Conservation (phyloP, 164 flowering plant species). For the Protea cynaroides region DNA sequence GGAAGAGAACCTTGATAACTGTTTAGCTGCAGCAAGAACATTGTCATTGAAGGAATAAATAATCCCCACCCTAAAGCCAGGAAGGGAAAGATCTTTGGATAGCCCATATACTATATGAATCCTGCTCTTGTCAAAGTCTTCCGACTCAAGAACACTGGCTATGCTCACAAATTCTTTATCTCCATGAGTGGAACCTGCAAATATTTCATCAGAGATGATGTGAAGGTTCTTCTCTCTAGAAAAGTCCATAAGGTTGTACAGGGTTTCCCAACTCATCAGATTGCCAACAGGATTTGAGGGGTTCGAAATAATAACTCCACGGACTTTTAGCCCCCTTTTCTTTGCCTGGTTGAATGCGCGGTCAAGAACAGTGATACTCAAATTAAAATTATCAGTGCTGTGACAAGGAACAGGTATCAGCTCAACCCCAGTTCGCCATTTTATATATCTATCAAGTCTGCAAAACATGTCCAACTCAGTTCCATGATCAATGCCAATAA, state of each 20-base stretch:
- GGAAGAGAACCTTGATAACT: slow-evolving; percentile 69
- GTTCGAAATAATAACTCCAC: slow-evolving; percentile 76
- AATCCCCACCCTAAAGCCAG: slow-evolving; percentile 64
- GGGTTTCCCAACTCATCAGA: slow-evolving; percentile 48
- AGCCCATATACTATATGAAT: slow-evolving; percentile 78
- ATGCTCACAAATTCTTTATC: slow-evolving; percentile 78
- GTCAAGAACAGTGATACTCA: slow-evolving; percentile 65
- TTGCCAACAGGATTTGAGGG: slow-evolving; percentile 88
- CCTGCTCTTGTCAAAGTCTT: slow-evolving; percentile 58
- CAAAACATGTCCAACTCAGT: slow-evolving; percentile 22
- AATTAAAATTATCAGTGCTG: slow-evolving; percentile 69
- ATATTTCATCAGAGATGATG: slow-evolving; percentile 72
- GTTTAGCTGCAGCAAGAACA: slow-evolving; percentile 62
- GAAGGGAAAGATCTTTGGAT: slow-evolving; percentile 73
- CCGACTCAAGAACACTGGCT: slow-evolving; percentile 61
- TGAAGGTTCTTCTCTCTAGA: slow-evolving; percentile 91
- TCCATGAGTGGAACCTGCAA: slow-evolving; percentile 75
- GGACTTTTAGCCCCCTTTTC: slow-evolving; percentile 79
- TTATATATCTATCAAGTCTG: slow-evolving; percentile 84
- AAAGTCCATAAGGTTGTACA: slow-evolving; percentile 75
- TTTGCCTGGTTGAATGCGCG: slow-evolving; percentile 85
- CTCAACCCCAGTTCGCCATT: slow-evolving; percentile 88
- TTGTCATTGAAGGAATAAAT: slow-evolving; percentile 66
- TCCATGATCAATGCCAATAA: neutral
- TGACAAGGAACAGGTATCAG: slow-evolving; percentile 94